Conservation (phyloP, 2,329 filamentous ascomycete genomes). For the Pestalotiopsis sp. region DNA sequence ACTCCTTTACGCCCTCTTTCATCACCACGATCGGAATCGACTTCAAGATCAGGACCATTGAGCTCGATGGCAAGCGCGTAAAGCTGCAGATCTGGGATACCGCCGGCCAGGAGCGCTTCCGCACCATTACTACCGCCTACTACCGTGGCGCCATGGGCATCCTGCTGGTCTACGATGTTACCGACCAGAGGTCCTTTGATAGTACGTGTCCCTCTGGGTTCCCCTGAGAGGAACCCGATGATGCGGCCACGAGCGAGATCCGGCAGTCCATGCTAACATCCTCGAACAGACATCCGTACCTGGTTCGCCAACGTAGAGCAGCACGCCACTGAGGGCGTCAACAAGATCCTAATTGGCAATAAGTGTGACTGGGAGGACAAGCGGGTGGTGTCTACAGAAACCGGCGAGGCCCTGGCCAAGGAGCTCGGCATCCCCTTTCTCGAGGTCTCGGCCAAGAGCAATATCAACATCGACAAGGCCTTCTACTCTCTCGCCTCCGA, state of each 20-base stretch:
- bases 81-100: constrained; percentile 99
- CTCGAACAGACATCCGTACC: constrained; percentile 81
- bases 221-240: background rate
- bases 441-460: constrained; percentile 97
- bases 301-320: constrained; percentile 99
- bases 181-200: constrained; percentile 92
- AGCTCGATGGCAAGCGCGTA: constrained; percentile 96
- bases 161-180: constrained; percentile 96
- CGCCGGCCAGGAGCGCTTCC: constrained; percentile 95
- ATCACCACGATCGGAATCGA: constrained; percentile 99
- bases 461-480: constrained; percentile 99
- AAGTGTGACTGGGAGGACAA: constrained; percentile 99
- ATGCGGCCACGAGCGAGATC: constrained; percentile 1
- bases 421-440: constrained; percentile 98
- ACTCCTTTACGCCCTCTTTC: constrained; percentile 96
- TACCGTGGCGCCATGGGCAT: constrained; percentile 99
- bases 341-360: constrained; percentile 99
- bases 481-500: constrained; percentile 94
- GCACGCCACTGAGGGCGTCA: constrained; percentile 96
- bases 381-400: constrained; percentile 88
- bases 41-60: constrained; percentile 99
- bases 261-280: background rate
- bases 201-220: constrained; percentile 56
- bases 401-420: constrained; percentile 89
- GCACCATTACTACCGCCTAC: constrained; percentile 98